Percentiles rank a stretch among this genome's conserved stretches.
Conservation (phyloP, 2,329 filamentous ascomycete genomes). For the Diaporthe citri region DNA sequence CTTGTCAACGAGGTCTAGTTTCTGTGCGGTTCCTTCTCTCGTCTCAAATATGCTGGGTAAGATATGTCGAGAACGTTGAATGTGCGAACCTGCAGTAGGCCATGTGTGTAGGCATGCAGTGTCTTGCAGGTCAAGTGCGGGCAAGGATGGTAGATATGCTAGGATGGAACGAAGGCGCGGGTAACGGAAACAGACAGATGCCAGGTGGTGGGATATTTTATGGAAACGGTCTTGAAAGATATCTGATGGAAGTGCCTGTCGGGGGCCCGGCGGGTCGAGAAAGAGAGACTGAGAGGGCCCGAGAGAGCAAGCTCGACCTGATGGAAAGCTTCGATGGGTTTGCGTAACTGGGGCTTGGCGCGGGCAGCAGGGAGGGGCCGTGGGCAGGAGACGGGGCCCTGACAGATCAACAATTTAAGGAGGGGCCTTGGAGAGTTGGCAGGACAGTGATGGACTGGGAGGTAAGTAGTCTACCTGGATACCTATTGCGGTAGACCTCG, state of each 20-base stretch:
- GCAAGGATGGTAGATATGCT: not conserved
- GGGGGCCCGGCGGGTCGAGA: constrained; percentile 16
- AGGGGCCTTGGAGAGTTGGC: constrained; percentile 2
- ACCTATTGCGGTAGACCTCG: not conserved
- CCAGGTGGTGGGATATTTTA: constrained; percentile 16
- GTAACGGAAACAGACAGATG: not conserved
- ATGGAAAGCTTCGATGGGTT: constrained; percentile 27
- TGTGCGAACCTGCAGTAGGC: constrained; percentile 26
- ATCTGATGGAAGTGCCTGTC: not conserved
- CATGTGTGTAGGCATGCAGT: constrained; percentile 9
- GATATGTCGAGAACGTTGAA: constrained; percentile 10
- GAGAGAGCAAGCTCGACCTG: constrained; percentile 21
- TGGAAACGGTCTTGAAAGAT: constrained; percentile 11
- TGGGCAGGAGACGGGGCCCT: constrained; percentile 17
- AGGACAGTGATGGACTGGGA: not conserved
- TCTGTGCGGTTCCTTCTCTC: not conserved
- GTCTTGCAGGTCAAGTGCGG: constrained; percentile 27
- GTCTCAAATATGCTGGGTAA: constrained; percentile 5
- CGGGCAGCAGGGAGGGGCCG: constrained; percentile 26
- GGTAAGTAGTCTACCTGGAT: not conserved
- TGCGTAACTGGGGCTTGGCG: constrained; percentile 26
- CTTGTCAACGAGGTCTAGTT: not conserved
- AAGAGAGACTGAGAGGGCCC: not conserved
- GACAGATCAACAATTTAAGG: not conserved
- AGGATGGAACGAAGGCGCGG: constrained; percentile 14